A percentile compares a stretch with the other conserved stretches of the same genome.
Evolutionary conservation across 176 grass and related monocot genomes (phyloP).

Genomic region (Tillandsia leiboldiana): DNA sequence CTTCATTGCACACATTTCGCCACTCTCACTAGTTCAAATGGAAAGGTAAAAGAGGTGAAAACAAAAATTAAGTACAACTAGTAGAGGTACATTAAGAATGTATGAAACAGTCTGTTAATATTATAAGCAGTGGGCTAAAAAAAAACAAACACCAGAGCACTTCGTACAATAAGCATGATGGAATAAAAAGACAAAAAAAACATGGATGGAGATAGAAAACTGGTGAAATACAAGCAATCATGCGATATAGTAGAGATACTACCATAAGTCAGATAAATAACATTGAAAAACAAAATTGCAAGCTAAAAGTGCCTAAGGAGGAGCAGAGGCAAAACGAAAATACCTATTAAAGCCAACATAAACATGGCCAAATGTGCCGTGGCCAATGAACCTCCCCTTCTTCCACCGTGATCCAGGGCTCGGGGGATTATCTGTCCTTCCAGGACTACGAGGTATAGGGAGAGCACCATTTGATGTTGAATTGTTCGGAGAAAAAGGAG

Average conservation of each 20-base stretch:
- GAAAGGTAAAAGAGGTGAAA: conserved; percentile 18
- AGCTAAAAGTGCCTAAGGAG: background rate
- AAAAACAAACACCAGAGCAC: no score
- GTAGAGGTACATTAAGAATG: background rate
- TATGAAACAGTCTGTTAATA: background rate
- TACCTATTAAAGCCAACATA: conserved; percentile 99
- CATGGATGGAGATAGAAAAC: no score
- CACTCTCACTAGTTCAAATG: conserved; percentile 59
- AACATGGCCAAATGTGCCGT: conserved; percentile 96
- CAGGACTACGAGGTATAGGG: conserved; percentile 82
- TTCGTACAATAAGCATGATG: no score
- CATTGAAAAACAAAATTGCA: background rate
- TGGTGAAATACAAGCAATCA: no score
- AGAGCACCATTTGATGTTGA: conserved; percentile 45
- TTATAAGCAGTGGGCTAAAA: no score
- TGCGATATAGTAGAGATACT: no score
- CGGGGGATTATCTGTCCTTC: conserved; percentile 69
- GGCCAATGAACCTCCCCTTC: conserved; percentile 93
- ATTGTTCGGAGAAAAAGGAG: conserved; percentile 60
- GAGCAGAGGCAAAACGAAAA: conserved; percentile 21
- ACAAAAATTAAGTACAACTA: conserved; percentile 17
- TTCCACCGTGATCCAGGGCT: conserved; percentile 96
- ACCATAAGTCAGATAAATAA: background rate
- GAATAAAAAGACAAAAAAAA: no score
- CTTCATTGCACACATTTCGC: conserved; percentile 99